phyloP scores from a whole-genome alignment of 345 rosid genomes.

The Geranium rotundifolium region DNA sequence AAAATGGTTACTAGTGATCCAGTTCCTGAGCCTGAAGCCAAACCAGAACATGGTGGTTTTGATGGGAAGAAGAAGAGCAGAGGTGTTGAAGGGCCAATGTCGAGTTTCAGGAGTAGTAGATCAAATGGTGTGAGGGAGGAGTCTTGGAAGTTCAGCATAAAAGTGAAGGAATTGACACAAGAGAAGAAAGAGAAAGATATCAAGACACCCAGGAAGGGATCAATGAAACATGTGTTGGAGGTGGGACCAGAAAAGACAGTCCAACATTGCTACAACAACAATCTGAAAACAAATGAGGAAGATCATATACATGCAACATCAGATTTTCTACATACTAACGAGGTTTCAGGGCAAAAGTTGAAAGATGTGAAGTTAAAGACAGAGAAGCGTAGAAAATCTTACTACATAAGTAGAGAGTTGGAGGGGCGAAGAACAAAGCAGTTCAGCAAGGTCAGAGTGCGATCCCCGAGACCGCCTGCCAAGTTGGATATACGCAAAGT shows the following conservation, averaged over 20 bases:
- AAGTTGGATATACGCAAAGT: slow-evolving; percentile 43
- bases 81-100: slow-evolving; percentile 7
- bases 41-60: not conserved
- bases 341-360: slow-evolving; percentile 15
- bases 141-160: slow-evolving; percentile 20
- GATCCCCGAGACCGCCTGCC: slow-evolving; percentile 47
- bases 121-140: slow-evolving; percentile 23
- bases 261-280: too few relatives aligned
- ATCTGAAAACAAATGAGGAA: too few relatives aligned
- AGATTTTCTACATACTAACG: not conserved
- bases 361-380: slow-evolving; percentile 37
- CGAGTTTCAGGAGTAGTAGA: slow-evolving; percentile 22
- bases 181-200: slow-evolving; percentile 27
- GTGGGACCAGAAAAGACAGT: too few relatives aligned
- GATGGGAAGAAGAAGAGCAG: slow-evolving; percentile 12
- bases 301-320: slow-evolving; percentile 12
- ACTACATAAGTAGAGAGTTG: slow-evolving; percentile 44
- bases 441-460: slow-evolving; percentile 33
- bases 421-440: slow-evolving; percentile 34
- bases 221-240: slow-evolving; percentile 23
- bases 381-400: slow-evolving; percentile 58
- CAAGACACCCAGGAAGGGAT: slow-evolving; percentile 46
- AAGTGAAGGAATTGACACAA: slow-evolving; percentile 28
- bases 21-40: not conserved
- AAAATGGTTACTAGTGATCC: slow-evolving; percentile 28